Base-by-base conservation (phyloP, 345 rosid species). In the Schrenkiella parvula region DNA sequence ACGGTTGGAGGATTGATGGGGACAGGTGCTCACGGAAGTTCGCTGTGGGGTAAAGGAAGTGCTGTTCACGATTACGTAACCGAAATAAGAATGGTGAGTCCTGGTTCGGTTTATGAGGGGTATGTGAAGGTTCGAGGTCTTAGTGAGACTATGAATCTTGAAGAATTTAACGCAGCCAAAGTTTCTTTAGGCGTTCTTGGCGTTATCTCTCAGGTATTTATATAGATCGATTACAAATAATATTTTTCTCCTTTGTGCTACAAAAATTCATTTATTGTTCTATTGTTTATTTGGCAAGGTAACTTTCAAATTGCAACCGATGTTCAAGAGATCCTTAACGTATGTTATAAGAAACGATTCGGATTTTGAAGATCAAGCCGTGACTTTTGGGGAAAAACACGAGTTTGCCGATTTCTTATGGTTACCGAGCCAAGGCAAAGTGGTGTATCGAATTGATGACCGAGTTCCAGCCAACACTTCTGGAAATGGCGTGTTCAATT, bases 11-110 rank as follows among this genome's bases (percentile, higher is more conserved):
- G 97, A 3, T 9, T 89, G 29, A 17, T 92, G 70, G 82, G 88
- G 28, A 89, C 96, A 2, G 98, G 98, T 0, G 90, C 98, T 15
- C 98, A 92, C n/a, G 98, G 98, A 10, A 92, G 98, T 80, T 60
- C 96, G 2, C 57, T 92, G 34, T 89, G 90, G 92, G 85, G 85
- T 8, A 84, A 73, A 39, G 96, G 98, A 32, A 89, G 96, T 65
- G 72, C 95, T 1, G 78, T 89, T 53, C 93, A 92, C 74, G 95
- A 91, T 66, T 78, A 82, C 14, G 87, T 84, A n/a, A n/a, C n/a
- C n/a, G n/a, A n/a, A n/a, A n/a, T n/a, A n/a, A n/a, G n/a, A n/a
- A n/a, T n/a, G n/a, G 88, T 91, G 6, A 89, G 79, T 26, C 88
- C 95, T 0, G 91, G 82, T 0, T 55, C 35, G 12, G 52, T 80